Conservation (phyloP, 139 green algal genomes). For the Chlorella vulgaris region DNA sequence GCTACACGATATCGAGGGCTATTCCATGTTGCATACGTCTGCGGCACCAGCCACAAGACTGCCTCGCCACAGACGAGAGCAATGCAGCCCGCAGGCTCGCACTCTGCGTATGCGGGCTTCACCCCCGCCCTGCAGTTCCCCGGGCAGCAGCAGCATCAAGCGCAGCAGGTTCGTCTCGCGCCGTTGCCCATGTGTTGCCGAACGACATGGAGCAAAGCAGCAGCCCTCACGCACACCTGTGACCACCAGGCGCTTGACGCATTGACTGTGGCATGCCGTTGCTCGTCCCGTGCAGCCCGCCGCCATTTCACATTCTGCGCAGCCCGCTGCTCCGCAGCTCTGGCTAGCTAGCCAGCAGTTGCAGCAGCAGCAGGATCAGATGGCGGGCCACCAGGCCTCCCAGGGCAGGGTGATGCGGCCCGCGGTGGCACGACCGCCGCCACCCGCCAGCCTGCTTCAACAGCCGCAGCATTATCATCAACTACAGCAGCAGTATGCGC, state of each 20-base stretch:
- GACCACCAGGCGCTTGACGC: no score
- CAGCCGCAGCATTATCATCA: background rate
- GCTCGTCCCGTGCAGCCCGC: no score
- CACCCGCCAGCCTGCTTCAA: background rate
- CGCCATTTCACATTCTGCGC: no score
- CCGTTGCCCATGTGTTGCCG: no score
- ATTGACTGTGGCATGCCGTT: no score
- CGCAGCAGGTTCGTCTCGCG: slow-evolving; percentile 1
- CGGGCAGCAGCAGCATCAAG: background rate
- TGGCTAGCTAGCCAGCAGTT: background rate
- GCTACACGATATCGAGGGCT: no score
- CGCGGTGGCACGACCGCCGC: background rate
- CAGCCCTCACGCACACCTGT: no score
- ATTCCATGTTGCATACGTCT: no score
- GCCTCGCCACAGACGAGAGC: no score
- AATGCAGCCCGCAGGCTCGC: slow-evolving; percentile 24
- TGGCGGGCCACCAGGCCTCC: background rate
- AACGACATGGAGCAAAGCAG: no score
- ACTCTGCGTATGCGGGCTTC: slow-evolving; percentile 1
- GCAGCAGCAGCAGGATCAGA: background rate
- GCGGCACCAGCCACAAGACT: no score
- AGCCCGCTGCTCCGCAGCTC: no score
- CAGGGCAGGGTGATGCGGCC: background rate
- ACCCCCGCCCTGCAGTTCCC: slow-evolving; percentile 11
- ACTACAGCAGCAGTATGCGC: background rate